phyloP scores from a whole-genome alignment of 495 filamentous ascomycete species.

The Trichocladium uniseriatum region DNA sequence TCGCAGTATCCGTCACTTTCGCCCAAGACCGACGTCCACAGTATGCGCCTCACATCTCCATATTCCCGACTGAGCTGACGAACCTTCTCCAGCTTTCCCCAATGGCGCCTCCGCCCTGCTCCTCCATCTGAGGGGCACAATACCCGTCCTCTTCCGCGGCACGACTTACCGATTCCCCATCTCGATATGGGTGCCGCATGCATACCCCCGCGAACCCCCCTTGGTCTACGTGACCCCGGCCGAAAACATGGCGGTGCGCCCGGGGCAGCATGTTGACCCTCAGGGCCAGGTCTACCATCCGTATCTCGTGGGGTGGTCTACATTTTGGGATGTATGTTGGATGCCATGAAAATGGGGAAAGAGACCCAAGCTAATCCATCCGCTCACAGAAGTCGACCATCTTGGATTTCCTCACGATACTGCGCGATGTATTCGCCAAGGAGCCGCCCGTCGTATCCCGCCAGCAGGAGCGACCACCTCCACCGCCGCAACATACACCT shows the following conservation, averaged over 20 bases:
- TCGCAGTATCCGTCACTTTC: slow-evolving; percentile 74
- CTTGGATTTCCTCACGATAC: slow-evolving; percentile 67
- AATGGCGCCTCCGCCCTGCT: slow-evolving; percentile 81
- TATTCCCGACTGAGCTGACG: neutral
- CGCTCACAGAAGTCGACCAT: slow-evolving; percentile 63
- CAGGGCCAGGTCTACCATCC: slow-evolving; percentile 94
- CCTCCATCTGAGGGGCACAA: slow-evolving; percentile 73
- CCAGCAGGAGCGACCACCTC: slow-evolving; percentile 46
- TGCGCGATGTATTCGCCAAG: slow-evolving; percentile 84
- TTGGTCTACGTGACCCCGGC: slow-evolving; percentile 82
- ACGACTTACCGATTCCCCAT: slow-evolving; percentile 86
- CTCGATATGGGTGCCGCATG: slow-evolving; percentile 89
- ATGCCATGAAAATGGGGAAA: neutral
- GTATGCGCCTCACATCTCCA: slow-evolving; percentile 39
- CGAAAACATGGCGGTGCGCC: slow-evolving; percentile 77
- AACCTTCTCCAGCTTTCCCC: slow-evolving; percentile 61
- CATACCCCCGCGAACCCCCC: slow-evolving; percentile 78
- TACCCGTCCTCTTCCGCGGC: slow-evolving; percentile 83
- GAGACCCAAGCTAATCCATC: slow-evolving; percentile 12
- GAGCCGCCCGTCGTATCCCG: slow-evolving; percentile 83
- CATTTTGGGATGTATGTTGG: slow-evolving; percentile 78
- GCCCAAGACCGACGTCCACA: slow-evolving; percentile 93
- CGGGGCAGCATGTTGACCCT: slow-evolving; percentile 90
- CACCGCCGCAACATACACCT: slow-evolving; percentile 19
- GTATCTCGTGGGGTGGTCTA: slow-evolving; percentile 80